Evolutionary conservation across 2,329 filamentous ascomycete species (phyloP), one percentile per base, ranked within the genome.

Genomic region (Diplodia mutila): DNA sequence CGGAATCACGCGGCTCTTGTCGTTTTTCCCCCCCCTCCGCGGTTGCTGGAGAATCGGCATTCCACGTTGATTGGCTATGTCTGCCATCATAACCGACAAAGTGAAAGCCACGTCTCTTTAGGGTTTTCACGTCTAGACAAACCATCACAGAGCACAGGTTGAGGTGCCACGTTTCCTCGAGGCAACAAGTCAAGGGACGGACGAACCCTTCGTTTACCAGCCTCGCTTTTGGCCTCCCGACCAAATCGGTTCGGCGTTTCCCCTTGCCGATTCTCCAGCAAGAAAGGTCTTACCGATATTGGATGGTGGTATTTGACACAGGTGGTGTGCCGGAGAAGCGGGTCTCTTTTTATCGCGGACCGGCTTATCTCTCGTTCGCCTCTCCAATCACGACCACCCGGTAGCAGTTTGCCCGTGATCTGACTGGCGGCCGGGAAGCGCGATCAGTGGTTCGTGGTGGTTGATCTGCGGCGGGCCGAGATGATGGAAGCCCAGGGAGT

Each of bases 381-480:
- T 16, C 48, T 16, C 21, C 48, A 51, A 25, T 14, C 23, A 51
- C 29, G 29, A 8, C 29, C n/a, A n/a, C n/a, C n/a, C n/a, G n/a
- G 2, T 21, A 12, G 48, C 9, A 8, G n/a, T 25, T 32, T 32
- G 29, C 12, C n/a, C 4, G 46, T 23, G 46, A 21, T 49, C 8
- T 49, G 46, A 25, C 16, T 11, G 46, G n/a, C n/a, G 37, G 11
- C 2, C 1, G n/a, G n/a, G n/a, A n/a, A n/a, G n/a, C n/a, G n/a
- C 29, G 37, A 53, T n/a, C 32, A 37, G 18, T 23, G 54, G n/a
- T 21, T 39, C 21, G n/a, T 39, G 34, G 32, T 57, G 34, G 32
- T 57, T n/a, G 39, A 46, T 29, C 25, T 27, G 37, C 55, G 9
- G 39, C 57, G 57, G 57, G 39, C 57, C 42, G 57, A 61, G 57